Conservation (phyloP, 2,329 filamentous ascomycete species). For the Phoma sp. region DNA sequence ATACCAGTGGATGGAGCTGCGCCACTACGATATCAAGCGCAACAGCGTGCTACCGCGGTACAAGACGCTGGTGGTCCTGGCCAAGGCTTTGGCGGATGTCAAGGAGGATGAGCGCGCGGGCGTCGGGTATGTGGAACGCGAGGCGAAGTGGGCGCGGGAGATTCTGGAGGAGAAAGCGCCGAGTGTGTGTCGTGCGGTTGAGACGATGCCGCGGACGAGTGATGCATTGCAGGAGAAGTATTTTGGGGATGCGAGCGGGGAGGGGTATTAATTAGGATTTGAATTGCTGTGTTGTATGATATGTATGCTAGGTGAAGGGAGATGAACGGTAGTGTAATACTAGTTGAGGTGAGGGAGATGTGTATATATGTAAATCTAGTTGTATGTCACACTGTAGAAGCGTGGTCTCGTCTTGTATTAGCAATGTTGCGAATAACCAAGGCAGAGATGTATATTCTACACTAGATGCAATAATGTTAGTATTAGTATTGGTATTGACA, state of each 20-base stretch:
- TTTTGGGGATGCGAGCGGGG: slow-evolving; percentile 13
- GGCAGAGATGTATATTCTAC: too few species aligned
- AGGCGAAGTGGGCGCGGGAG: slow-evolving; percentile 31
- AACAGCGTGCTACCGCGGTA: slow-evolving; percentile 50
- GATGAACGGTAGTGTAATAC: background rate
- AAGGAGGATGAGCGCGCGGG: slow-evolving; percentile 45
- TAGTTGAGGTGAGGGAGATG: too few species aligned
- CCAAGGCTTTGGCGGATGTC: slow-evolving; percentile 46
- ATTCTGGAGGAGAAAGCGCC: slow-evolving; percentile 48
- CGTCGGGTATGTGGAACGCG: slow-evolving; percentile 30
- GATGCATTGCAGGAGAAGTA: slow-evolving; percentile 43
- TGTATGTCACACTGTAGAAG: too few species aligned
- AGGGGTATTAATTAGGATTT: background rate
- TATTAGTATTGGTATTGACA: too few species aligned
- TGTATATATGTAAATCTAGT: too few species aligned
- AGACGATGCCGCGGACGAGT: slow-evolving; percentile 52
- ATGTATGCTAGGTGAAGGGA: background rate
- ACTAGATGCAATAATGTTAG: too few species aligned
- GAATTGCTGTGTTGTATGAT: slow-evolving; percentile 4
- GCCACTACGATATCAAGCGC: slow-evolving; percentile 34
- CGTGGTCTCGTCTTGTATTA: too few species aligned
- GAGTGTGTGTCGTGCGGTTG: slow-evolving; percentile 51
- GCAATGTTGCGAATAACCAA: too few species aligned
- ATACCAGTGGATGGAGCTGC: slow-evolving; percentile 40
- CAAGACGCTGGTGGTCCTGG: slow-evolving; percentile 53